Base-by-base conservation (phyloP, 2,329 filamentous ascomycete species). In the Plenodomus lindquistii region DNA sequence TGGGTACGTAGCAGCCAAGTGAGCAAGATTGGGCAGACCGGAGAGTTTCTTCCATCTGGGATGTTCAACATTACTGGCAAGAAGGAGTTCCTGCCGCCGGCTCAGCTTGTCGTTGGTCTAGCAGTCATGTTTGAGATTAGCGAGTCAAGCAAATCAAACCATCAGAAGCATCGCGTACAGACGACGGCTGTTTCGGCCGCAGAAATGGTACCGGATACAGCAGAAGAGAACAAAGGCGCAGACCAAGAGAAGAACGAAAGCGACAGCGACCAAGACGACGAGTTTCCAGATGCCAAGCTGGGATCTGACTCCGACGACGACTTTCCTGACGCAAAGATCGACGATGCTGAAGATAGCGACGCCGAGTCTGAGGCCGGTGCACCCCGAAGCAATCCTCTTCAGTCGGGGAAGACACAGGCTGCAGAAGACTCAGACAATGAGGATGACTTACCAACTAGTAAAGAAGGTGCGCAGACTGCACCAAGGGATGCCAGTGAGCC, bases 1-100 rank as follows among this genome's bases (percentile, higher is more conserved):
- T 99, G 94, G 94, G 93, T 95, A 0, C 85, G 87, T 53, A 87
- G 89, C 2, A 86, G 93, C 44, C 92, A 97, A 70, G 90, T 99
- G 0, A 91, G 89, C 9, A 97, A 97, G 74, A 89, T 85, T 27
- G 86, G 88, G 0, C 80, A 85, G 1, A 85, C 83, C 0, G 93
- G 93, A 19, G 92, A 95, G 58, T 93, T 89, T 60, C 74, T 99
- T 6, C 82, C 85, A 0, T 79, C 83, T 0, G 94, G 93, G 16
- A 84, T 84, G 54, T 97, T 99, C 69, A 84, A 86, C 72, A 80
- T 97, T 40, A 82, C 83, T 31, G 93, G 92, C 2, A 88, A 89
- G 74, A 97, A 97, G 77, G 96, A 96, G 64, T 94, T 88, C 60
- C 73, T 99, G 29, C 89, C 93, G 0, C 93, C 94, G 1, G 87